phyloP scores from a whole-genome alignment of 306 rosid genomes.

The Malus sieversii region DNA sequence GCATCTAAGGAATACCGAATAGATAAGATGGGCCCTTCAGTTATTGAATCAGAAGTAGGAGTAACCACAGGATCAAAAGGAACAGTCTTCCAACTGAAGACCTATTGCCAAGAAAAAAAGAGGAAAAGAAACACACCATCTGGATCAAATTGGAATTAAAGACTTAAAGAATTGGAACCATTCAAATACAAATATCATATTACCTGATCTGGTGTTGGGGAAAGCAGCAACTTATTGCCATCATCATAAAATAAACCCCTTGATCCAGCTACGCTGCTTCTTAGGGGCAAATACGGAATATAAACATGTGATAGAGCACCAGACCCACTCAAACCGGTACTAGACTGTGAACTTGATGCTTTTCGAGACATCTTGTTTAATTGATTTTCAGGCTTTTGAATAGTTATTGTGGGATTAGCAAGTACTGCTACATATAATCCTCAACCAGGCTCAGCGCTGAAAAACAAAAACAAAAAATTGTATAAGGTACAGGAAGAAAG shows the following conservation, averaged over 20 bases:
- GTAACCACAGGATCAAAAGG: conserved; percentile 60
- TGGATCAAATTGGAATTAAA: background rate
- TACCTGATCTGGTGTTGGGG: conserved; percentile 79
- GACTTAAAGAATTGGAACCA: background rate
- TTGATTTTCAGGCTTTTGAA: conserved; percentile 12
- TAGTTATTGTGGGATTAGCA: background rate
- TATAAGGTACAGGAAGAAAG: background rate
- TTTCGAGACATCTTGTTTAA: conserved; percentile 59
- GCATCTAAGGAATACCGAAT: conserved; percentile 77
- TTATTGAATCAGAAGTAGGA: conserved; percentile 60
- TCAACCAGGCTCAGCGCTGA: conserved; percentile 1
- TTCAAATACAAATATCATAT: conserved; percentile 7
- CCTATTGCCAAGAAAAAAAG: conserved; percentile 26
- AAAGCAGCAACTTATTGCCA: conserved; percentile 71
- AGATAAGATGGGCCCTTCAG: conserved; percentile 79
- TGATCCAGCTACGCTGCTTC: conserved; percentile 58
- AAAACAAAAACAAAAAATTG: background rate
- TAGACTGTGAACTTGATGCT: conserved; percentile 77
- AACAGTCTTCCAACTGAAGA: conserved; percentile 81
- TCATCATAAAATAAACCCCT: conserved; percentile 82
- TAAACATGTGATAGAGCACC: conserved; percentile 88
- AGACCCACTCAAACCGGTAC: conserved; percentile 58
- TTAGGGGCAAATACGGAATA: conserved; percentile 68
- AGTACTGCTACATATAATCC: conserved; percentile 17
- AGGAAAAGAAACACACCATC: background rate